Evolutionary conservation across 1,284 basidiomycete genomes (phyloP).

Genomic region (Leucocoprinus gongylophorus): DNA sequence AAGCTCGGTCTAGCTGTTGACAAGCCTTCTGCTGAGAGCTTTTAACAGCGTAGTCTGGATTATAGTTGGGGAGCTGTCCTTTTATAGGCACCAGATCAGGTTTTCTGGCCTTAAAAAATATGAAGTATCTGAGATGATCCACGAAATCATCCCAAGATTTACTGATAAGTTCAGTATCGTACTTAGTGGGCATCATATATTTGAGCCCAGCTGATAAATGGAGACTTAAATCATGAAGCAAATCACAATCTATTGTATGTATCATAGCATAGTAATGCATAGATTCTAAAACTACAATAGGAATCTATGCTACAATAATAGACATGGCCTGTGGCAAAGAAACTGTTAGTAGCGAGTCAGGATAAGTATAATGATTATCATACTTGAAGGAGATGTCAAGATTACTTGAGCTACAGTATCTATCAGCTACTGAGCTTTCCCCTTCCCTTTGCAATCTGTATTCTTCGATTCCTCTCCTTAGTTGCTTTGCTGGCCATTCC

Average conservation of each 20-base stretch:
- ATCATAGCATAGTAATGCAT: too few relatives aligned
- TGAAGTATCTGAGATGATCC: conserved; percentile 13
- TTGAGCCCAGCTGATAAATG: conserved; percentile 20
- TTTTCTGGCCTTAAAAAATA: too few relatives aligned
- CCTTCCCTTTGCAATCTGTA: background rate
- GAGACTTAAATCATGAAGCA: too few relatives aligned
- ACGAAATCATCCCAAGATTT: conserved; percentile 16
- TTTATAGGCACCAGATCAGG: too few relatives aligned
- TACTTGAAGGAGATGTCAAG: conserved; percentile 2
- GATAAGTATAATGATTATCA: too few relatives aligned
- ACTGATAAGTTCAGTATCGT: conserved; percentile 10
- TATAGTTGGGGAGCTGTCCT: conserved; percentile 11
- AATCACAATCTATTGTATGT: too few relatives aligned
- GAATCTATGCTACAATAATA: too few relatives aligned
- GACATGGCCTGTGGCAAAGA: too few relatives aligned
- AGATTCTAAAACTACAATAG: too few relatives aligned
- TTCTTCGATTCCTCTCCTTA: background rate
- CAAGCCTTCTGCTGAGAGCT: background rate
- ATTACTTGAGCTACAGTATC: too few relatives aligned
- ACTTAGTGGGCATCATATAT: conserved; percentile 17
- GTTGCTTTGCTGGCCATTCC: background rate
- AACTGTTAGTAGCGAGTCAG: too few relatives aligned
- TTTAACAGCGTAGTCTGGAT: conserved; percentile 21
- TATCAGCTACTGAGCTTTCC: background rate
- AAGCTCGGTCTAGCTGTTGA: conserved; percentile 11